These are phyloP conservation scores for Anthoceros angustus DNA, from an alignment of 225 moss, liverwort and hornwort genomes.

Conservation along the genomic window DNA sequence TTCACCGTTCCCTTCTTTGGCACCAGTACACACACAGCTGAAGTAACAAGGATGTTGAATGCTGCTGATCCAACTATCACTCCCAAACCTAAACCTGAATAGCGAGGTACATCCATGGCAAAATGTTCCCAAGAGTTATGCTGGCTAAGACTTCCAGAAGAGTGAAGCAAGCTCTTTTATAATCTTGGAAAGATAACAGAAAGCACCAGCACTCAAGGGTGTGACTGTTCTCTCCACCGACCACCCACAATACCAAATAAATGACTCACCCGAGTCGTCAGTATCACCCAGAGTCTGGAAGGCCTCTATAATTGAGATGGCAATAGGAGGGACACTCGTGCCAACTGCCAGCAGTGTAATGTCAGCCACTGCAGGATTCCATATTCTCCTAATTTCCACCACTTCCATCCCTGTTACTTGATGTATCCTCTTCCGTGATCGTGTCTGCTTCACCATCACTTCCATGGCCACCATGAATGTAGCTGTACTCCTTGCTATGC, in stretches of 20 bases:
- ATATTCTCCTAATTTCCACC: not conserved
- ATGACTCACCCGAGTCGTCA: not conserved
- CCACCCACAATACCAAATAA: not conserved
- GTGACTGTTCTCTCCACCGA: not conserved
- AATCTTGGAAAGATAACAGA: not conserved
- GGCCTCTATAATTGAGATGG: not conserved
- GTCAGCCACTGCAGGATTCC: not conserved
- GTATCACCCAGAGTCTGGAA: constrained; percentile 5
- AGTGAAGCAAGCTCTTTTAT: not conserved
- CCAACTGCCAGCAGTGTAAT: not conserved
- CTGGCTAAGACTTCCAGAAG: not conserved
- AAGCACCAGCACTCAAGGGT: not conserved
- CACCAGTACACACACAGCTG: constrained; percentile 72
- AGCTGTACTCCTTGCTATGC: not conserved
- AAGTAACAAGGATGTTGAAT: constrained; percentile 64
- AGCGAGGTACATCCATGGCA: not conserved
- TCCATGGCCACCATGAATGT: constrained; percentile 1
- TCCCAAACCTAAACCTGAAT: constrained; percentile 69
- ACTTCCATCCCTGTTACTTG: not conserved
- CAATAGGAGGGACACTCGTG: not conserved
- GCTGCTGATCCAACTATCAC: constrained; percentile 84
- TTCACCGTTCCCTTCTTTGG: constrained; percentile 51
- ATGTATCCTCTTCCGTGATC: not conserved
- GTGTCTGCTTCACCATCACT: constrained; percentile 2
- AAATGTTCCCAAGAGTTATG: not conserved